Evolutionary conservation across 768 basidiomycete genomes (phyloP), one percentile per base, ranked within the genome.

Genomic region (Suillus subalutaceus): DNA sequence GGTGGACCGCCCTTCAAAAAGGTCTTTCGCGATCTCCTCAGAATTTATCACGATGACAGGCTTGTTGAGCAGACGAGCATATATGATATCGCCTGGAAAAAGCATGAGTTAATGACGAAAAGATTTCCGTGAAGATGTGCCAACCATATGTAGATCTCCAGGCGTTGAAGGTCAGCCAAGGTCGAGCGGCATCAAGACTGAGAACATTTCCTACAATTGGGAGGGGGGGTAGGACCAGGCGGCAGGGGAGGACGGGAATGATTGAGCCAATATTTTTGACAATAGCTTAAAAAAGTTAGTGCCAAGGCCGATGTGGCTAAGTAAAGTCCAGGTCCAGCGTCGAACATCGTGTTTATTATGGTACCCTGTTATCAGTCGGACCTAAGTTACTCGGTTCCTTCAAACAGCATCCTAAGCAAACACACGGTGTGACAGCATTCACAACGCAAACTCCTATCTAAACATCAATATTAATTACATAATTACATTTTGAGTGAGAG

Each of bases 1-100:
- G 23, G 43, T 30, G 0, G 73, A 75, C 16, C 76, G 67, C 12
- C 63, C 69, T 0, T 78, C 77, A 13, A 78, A 64, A 6, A 78
- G 68, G 0, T 75, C 77, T 32, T 65, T 67, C 18, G 75, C 74
- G 41, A 74, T 46, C 52, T 16, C 41, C 41, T 43, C 41, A 43
- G 41, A 43, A 6, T 43, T 6, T 6, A 43, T 43, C 41, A 43
- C 64, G 30, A 75, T 65, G 46, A 71, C 66, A 40, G 72, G 69
- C 61, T 72, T 69, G 23, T 65, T 70, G 15, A 73, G 50, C 8
- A 72, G 63, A 52, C 68, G 67, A n/a, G 73, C 46, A 63, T 64
- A 72, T 13, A 72, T 70, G 9, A 74, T 65, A 41, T 68, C 65
- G 3, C 72, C 72, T 73, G 9, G n/a, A 1, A n/a, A 48, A 48